A percentile compares a stretch with the other conserved stretches of the same genome.
Evolutionary conservation across 768 basidiomycete species (phyloP).

Genomic region (Tricholoma sp.): DNA sequence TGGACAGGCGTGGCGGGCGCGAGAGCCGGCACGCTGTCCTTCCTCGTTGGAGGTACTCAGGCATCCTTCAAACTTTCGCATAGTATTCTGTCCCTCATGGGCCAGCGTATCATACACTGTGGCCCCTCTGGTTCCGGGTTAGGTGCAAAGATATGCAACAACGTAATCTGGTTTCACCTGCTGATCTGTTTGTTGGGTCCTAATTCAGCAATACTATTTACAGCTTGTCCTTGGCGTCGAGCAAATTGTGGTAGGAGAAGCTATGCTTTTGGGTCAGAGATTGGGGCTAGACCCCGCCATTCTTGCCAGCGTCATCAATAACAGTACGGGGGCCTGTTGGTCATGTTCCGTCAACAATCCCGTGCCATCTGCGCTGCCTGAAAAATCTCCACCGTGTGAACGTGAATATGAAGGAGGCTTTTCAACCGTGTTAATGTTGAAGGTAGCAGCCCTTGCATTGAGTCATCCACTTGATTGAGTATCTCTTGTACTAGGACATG

Average conservation of each 20-base stretch:
- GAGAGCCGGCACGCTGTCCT: slow-evolving; percentile 80
- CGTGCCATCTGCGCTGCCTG: slow-evolving; percentile 66
- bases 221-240: slow-evolving; percentile 67
- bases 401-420: slow-evolving; percentile 84
- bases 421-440: slow-evolving; percentile 77
- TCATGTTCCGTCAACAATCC: slow-evolving; percentile 85
- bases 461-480: slow-evolving; percentile 4
- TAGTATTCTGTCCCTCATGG: slow-evolving; percentile 69
- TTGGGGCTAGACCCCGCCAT: slow-evolving; percentile 75
- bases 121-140: slow-evolving; percentile 78
- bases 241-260: slow-evolving; percentile 83
- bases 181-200: not conserved
- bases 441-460: slow-evolving; percentile 37
- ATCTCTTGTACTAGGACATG: slow-evolving; percentile 65
- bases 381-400: slow-evolving; percentile 76
- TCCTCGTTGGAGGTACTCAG: slow-evolving; percentile 82
- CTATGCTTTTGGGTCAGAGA: slow-evolving; percentile 80
- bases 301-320: slow-evolving; percentile 81
- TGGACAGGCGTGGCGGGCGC: slow-evolving; percentile 76
- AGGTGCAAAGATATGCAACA: slow-evolving; percentile 90
- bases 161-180: slow-evolving; percentile 38
- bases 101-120: slow-evolving; percentile 76
- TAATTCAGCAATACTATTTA: slow-evolving; percentile 14
- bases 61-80: slow-evolving; percentile 50
- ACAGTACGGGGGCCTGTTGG: slow-evolving; percentile 81